Evolutionary conservation across 805 yeast genomes (phyloP).

Genomic region (Saturnispora diversa): DNA sequence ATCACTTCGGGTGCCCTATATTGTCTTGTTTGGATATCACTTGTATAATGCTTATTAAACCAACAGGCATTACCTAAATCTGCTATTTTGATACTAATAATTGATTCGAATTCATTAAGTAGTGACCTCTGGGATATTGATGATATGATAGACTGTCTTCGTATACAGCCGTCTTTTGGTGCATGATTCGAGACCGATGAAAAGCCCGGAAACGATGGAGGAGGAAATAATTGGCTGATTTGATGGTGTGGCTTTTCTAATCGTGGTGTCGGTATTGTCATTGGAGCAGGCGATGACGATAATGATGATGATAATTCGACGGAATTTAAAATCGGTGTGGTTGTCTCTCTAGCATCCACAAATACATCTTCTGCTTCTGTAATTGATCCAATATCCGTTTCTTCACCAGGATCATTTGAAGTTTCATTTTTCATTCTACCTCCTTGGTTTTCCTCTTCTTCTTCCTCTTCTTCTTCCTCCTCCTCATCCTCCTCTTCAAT

Average conservation of each 20-base stretch:
- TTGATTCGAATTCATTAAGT: slow-evolving; percentile 25
- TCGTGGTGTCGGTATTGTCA: not conserved
- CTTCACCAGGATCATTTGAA: not conserved
- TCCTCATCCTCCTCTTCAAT: slow-evolving; percentile 9
- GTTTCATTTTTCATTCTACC: not conserved
- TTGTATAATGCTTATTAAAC: slow-evolving; percentile 53
- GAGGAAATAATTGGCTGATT: not conserved
- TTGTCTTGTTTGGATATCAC: slow-evolving; percentile 63
- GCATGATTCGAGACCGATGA: no score
- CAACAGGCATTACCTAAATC: slow-evolving; percentile 69
- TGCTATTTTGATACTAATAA: slow-evolving; percentile 48
- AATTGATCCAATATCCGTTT: slow-evolving; percentile 7
- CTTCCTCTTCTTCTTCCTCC: not conserved
- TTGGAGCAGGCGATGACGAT: not conserved
- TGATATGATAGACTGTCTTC: slow-evolving; percentile 30
- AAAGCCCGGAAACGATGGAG: not conserved
- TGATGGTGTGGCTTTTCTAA: not conserved
- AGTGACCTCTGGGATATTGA: slow-evolving; percentile 12
- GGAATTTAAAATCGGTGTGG: not conserved
- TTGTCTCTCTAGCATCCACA: slow-evolving; percentile 5
- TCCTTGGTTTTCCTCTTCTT: not conserved
- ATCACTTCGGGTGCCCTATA: slow-evolving; percentile 60
- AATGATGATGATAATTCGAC: not conserved
- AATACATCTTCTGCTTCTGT: slow-evolving; percentile 8
- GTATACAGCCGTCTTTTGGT: not conserved